Evolutionary conservation across 176 grass and related monocot genomes (phyloP).

Genomic region (Oryza nivara): DNA sequence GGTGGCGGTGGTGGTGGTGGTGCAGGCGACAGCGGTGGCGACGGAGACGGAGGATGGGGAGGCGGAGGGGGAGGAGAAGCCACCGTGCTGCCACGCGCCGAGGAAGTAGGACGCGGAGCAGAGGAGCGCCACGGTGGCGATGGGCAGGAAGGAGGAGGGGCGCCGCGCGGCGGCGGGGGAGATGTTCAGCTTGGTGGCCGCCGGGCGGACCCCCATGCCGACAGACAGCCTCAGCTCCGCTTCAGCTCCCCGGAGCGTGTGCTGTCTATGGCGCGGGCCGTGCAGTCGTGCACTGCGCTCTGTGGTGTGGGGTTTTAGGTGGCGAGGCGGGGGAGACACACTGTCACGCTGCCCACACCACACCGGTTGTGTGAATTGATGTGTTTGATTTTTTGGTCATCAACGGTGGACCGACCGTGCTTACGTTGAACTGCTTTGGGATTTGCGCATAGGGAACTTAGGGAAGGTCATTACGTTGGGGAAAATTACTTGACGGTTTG

Average conservation of each 20-base stretch:
- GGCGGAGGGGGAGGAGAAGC: slow-evolving; percentile 10
- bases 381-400: background rate
- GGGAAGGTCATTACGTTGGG: background rate
- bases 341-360: background rate
- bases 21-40: slow-evolving; percentile 41
- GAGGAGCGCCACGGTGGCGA: slow-evolving; percentile 52
- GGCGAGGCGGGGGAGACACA: too few species aligned
- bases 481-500: background rate
- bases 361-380: background rate
- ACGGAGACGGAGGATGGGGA: slow-evolving; percentile 41
- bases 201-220: slow-evolving; percentile 53
- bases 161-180: slow-evolving; percentile 38
- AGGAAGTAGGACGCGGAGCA: slow-evolving; percentile 62
- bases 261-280: background rate
- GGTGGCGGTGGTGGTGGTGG: background rate
- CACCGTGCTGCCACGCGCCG: slow-evolving; percentile 68
- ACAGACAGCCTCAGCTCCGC: background rate
- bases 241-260: slow-evolving; percentile 21
- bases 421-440: background rate
- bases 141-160: slow-evolving; percentile 17
- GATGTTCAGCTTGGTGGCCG: slow-evolving; percentile 64
- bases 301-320: background rate
- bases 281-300: background rate
- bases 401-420: background rate
- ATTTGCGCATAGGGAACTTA: background rate